Conservation (phyloP, 225 moss, liverwort and hornwort species). For the Rhytidiadelphus loreus region DNA sequence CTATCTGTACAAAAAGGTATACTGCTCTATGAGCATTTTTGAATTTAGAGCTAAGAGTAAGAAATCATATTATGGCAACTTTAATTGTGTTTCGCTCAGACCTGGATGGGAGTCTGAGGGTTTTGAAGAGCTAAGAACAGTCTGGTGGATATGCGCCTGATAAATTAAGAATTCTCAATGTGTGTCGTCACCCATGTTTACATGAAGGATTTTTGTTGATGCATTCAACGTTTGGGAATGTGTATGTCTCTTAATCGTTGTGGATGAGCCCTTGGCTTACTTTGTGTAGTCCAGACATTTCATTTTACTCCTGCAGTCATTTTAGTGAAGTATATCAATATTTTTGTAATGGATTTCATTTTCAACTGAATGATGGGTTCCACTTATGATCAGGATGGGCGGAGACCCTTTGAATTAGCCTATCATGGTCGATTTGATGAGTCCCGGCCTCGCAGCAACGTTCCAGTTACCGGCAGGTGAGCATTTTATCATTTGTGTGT, state of each 20-base stretch:
- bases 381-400: constrained; percentile 47
- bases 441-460: constrained; percentile 64
- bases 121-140: not conserved
- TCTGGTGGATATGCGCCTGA: not conserved
- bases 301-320: not conserved
- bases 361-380: not conserved
- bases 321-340: not conserved
- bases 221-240: not conserved
- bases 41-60: not conserved
- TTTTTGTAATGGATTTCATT: not conserved
- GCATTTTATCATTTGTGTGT: not conserved
- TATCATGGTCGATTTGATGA: constrained; percentile 86
- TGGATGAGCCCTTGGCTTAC: not conserved
- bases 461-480: constrained; percentile 65
- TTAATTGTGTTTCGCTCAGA: not conserved
- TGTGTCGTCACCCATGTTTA: not conserved
- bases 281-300: constrained; percentile 1
- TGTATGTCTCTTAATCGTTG: not conserved
- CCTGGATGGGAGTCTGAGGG: not conserved
- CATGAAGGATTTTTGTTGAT: not conserved
- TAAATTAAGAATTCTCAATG: not conserved
- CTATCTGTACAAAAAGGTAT: constrained; percentile 65
- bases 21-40: not conserved
- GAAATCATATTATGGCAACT: not conserved
- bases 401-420: constrained; percentile 66